These are phyloP conservation scores for Aspergillus tanneri DNA, from an alignment of 2,329 filamentous ascomycete species.

Conservation along the genomic window DNA sequence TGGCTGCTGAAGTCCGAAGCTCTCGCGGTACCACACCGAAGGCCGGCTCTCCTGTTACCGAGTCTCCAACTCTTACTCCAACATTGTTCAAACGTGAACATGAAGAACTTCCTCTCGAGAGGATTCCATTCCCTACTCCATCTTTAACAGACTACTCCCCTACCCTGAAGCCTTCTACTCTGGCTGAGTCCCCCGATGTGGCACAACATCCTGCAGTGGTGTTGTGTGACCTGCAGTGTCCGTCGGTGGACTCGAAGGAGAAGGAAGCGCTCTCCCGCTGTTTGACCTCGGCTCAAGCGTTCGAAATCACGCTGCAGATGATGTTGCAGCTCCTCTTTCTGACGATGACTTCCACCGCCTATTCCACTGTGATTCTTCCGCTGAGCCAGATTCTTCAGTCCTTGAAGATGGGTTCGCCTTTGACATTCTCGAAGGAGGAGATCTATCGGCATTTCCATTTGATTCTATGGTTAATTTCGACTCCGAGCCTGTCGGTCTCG, in stretches of 20 bases:
- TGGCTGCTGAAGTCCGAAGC: slow-evolving; percentile 47
- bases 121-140: slow-evolving; percentile 42
- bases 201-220: slow-evolving; percentile 99
- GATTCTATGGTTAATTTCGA: slow-evolving; percentile 57
- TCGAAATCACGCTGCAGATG: slow-evolving; percentile 55
- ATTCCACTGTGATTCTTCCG: slow-evolving; percentile 63
- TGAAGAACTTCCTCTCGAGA: slow-evolving; percentile 43
- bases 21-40: slow-evolving; percentile 42
- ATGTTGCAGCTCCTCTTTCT: slow-evolving; percentile 66
- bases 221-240: slow-evolving; percentile 99
- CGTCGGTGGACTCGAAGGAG: slow-evolving; percentile 64
- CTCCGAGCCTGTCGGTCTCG: slow-evolving; percentile 49
- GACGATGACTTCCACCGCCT: slow-evolving; percentile 63
- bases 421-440: slow-evolving; percentile 60
- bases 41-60: slow-evolving; percentile 33
- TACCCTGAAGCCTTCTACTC: slow-evolving; percentile 42
- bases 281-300: slow-evolving; percentile 40
- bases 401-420: slow-evolving; percentile 73
- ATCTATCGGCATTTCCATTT: slow-evolving; percentile 52
- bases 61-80: slow-evolving; percentile 42
- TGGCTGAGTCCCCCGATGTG: slow-evolving; percentile 71
- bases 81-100: slow-evolving; percentile 47
- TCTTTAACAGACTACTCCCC: slow-evolving; percentile 42
- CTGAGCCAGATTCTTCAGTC: slow-evolving; percentile 72
- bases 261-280: slow-evolving; percentile 49